These are phyloP conservation scores for Annona squamosa DNA, from an alignment of 164 flowering plant genomes.

Conservation along the genomic window DNA sequence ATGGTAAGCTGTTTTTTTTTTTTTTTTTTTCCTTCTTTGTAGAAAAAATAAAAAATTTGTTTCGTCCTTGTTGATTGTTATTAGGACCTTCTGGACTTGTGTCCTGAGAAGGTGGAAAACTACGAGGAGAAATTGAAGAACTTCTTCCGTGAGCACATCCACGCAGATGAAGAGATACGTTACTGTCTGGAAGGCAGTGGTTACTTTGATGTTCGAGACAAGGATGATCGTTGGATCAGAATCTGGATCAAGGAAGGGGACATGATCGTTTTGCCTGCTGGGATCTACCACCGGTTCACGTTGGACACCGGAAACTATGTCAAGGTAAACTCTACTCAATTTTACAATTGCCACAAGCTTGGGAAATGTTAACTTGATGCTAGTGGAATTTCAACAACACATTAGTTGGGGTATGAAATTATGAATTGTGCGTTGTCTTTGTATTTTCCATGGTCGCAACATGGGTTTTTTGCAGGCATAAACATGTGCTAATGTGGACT, in stretches of 20 bases:
- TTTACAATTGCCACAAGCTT: too few species aligned
- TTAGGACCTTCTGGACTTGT: constrained; percentile 81
- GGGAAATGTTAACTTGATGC: too few species aligned
- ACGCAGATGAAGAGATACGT: constrained; percentile 87
- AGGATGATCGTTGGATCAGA: constrained; percentile 85
- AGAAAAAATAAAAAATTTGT: neutral
- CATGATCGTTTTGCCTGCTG: constrained; percentile 82
- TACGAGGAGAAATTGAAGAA: constrained; percentile 83
- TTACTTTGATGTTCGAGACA: constrained; percentile 83
- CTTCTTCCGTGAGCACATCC: constrained; percentile 88
- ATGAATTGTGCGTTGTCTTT: neutral
- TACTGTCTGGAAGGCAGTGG: constrained; percentile 90
- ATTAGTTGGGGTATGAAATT: neutral
- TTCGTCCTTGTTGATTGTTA: neutral
- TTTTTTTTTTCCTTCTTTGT: neutral
- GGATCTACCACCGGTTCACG: constrained; percentile 95
- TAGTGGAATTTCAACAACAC: neutral
- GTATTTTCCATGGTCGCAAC: too few species aligned
- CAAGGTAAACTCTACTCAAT: constrained; percentile 41
- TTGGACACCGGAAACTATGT: constrained; percentile 68
- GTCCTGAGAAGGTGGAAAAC: constrained; percentile 76
- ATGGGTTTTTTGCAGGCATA: neutral
- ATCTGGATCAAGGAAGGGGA: constrained; percentile 81
- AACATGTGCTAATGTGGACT: neutral
- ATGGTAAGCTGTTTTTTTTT: constrained; percentile 26